These are phyloP conservation scores for Xanthoparmelia taractica DNA, from an alignment of 495 filamentous ascomycete species.

Conservation along the genomic window DNA sequence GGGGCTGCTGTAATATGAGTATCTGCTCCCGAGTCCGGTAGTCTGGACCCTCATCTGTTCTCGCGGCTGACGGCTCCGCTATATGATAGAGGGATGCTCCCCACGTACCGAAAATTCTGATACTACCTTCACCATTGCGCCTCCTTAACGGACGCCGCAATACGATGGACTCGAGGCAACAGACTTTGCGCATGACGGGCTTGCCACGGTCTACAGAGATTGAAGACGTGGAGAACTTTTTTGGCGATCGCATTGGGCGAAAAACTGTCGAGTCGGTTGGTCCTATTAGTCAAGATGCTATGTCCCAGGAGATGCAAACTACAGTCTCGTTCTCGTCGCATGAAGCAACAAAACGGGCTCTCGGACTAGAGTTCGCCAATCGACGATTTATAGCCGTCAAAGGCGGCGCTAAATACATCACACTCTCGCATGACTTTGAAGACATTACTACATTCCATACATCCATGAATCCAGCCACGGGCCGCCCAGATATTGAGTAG, in stretches of 20 bases:
- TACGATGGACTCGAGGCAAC: not conserved
- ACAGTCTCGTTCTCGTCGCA: constrained; percentile 10
- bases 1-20: not conserved
- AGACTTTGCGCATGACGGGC: constrained; percentile 5
- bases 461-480: not conserved
- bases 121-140: not conserved
- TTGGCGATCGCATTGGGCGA: constrained; percentile 4
- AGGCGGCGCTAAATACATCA: not conserved
- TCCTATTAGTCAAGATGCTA: not conserved
- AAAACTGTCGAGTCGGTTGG: not conserved
- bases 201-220: not conserved
- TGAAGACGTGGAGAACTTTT: constrained; percentile 1
- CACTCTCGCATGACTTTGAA: not conserved
- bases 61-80: not conserved
- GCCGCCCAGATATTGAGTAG: constrained; percentile 5
- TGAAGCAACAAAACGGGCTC: not conserved
- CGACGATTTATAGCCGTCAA: not conserved
- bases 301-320: not conserved
- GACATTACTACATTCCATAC: constrained; percentile 9
- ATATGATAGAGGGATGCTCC: not conserved
- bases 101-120: not conserved
- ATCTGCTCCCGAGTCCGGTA: not conserved
- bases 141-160: not conserved
- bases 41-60: not conserved
- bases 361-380: not conserved